These are phyloP conservation scores for Cadophora malorum DNA, from an alignment of 2,329 filamentous ascomycete species.

Conservation along the genomic window DNA sequence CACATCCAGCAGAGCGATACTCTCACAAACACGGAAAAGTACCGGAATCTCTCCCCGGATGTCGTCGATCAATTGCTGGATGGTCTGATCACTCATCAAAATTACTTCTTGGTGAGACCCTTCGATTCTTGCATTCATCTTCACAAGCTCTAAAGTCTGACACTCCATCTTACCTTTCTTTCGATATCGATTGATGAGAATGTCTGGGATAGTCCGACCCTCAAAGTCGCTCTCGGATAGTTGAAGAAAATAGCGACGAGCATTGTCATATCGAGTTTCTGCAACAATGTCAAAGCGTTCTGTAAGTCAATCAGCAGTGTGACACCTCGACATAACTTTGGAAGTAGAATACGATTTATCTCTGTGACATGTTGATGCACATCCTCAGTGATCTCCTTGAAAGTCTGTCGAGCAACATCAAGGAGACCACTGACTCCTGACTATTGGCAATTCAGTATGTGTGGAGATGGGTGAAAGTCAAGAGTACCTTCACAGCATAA, in stretches of 20 bases:
- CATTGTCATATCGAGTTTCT: conserved; percentile 76
- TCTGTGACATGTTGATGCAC: conserved; percentile 73
- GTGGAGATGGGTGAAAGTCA: neutral
- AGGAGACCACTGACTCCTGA: conserved; percentile 84
- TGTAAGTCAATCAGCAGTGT: conserved; percentile 28
- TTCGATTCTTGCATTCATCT: conserved; percentile 77
- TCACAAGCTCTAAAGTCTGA: conserved; percentile 83
- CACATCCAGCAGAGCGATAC: conserved; percentile 88
- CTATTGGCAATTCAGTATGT: conserved; percentile 49
- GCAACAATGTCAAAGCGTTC: conserved; percentile 60
- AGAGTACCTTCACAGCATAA: conserved; percentile 80
- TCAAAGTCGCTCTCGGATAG: conserved; percentile 69
- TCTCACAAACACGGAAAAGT: conserved; percentile 86
- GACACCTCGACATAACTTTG: neutral
- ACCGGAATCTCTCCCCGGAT: conserved; percentile 74
- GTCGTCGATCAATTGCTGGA: conserved; percentile 74
- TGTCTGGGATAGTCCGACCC: conserved; percentile 62
- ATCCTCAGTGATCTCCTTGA: conserved; percentile 86
- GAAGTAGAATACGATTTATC: conserved; percentile 61
- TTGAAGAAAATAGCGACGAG: conserved; percentile 80
- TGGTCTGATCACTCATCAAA: conserved; percentile 77
- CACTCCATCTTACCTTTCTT: conserved; percentile 84
- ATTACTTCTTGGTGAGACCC: conserved; percentile 86
- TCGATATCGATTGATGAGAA: conserved; percentile 78
- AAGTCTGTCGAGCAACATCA: conserved; percentile 86